Conservation (phyloP, 2,329 filamentous ascomycete genomes). For the Colletotrichum brevisporum region DNA sequence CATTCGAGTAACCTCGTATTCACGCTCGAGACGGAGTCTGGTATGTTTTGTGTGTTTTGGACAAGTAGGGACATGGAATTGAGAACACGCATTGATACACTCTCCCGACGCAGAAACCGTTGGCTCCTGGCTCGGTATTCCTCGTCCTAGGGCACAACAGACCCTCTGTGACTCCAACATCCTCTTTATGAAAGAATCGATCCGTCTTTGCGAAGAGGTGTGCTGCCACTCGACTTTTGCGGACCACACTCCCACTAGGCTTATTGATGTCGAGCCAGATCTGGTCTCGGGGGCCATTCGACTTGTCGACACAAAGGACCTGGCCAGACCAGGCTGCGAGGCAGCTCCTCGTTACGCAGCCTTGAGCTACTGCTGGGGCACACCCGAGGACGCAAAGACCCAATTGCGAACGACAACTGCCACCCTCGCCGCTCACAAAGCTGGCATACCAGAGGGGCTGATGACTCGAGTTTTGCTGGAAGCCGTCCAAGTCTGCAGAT, state of each 20-base stretch:
- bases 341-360: not conserved
- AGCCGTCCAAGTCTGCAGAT: not conserved
- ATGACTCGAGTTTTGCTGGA: not conserved
- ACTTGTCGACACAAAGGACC: not conserved
- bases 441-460: not conserved
- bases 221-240: not conserved
- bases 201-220: not conserved
- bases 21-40: not conserved
- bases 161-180: not conserved
- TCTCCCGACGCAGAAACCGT: not conserved
- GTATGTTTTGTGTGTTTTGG: not conserved
- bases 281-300: not conserved
- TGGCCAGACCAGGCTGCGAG: not conserved
- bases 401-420: not conserved
- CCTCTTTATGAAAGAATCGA: not conserved
- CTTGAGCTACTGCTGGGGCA: conserved; percentile 3
- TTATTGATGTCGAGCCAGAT: not conserved
- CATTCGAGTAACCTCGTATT: not conserved
- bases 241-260: not conserved
- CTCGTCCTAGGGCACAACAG: not conserved
- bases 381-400: not conserved
- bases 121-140: not conserved
- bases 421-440: not conserved
- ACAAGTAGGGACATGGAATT: not conserved
- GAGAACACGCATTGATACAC: not conserved